Evolutionary conservation across 208 protist species (phyloP).

Genomic region (Acanthamoeba healyi): DNA sequence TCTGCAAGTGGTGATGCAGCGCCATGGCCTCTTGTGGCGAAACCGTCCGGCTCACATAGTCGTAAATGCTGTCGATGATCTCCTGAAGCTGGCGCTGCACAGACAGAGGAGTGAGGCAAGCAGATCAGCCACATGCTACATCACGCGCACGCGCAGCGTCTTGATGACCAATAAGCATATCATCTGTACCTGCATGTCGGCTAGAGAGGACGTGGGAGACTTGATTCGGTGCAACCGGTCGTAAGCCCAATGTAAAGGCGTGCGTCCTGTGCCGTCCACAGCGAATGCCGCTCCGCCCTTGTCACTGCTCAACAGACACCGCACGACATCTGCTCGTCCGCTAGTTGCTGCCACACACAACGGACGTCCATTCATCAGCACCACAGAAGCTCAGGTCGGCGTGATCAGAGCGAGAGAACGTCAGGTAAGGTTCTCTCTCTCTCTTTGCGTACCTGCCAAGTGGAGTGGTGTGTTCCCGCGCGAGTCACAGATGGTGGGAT

Average conservation of each 20-base stretch:
- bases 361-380: background rate
- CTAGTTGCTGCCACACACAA: background rate
- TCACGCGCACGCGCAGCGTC: too few relatives aligned
- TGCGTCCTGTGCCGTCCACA: slow-evolving; percentile 11
- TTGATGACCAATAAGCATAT: too few relatives aligned
- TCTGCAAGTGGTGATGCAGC: background rate
- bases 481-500: slow-evolving; percentile 7
- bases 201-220: background rate
- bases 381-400: too few relatives aligned
- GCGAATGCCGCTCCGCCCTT: background rate
- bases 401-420: background rate
- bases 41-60: background rate
- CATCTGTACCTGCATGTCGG: slow-evolving; percentile 4
- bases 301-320: slow-evolving; percentile 6
- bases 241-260: slow-evolving; percentile 34
- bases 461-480: slow-evolving; percentile 42
- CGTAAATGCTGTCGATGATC: slow-evolving; percentile 15
- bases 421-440: too few relatives aligned
- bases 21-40: background rate
- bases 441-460: background rate
- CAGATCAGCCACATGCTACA: too few relatives aligned
- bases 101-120: background rate
- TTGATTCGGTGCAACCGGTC: slow-evolving; percentile 41
- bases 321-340: slow-evolving; percentile 19
- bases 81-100: slow-evolving; percentile 36